phyloP scores from a whole-genome alignment of 164 flowering plant species.

The Chloranthus sessilifolius region DNA sequence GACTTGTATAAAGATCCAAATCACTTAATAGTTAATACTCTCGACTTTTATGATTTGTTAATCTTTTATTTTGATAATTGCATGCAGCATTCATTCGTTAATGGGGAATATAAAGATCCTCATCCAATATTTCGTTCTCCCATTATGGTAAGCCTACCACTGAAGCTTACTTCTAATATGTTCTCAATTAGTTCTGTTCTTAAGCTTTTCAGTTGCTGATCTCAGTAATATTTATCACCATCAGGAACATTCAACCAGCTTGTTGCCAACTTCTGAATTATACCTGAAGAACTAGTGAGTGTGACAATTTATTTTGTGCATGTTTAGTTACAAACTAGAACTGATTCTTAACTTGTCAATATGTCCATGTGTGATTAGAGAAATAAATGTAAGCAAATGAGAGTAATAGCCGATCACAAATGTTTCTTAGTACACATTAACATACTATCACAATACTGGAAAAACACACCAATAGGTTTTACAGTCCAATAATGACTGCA shows the following conservation, averaged over 20 bases:
- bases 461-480: no score
- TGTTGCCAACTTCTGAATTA: constrained; percentile 22
- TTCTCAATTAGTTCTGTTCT: constrained; percentile 1
- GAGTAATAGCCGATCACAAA: no score
- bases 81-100: constrained; percentile 73
- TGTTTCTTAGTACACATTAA: no score
- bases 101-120: constrained; percentile 31
- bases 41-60: constrained; percentile 2
- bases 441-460: no score
- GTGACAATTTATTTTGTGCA: no score
- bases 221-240: background rate
- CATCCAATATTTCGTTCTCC: constrained; percentile 26
- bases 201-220: constrained; percentile 10
- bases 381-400: no score
- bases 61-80: background rate
- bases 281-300: constrained; percentile 48
- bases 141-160: constrained; percentile 32
- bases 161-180: background rate
- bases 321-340: no score
- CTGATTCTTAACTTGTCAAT: no score
- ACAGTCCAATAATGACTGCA: no score
- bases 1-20: no score
- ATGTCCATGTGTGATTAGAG: no score
- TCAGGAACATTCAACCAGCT: constrained; percentile 46
- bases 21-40: no score